Evolutionary conservation across 805 yeast species (phyloP).

Genomic region (Ogataea ganodermae): DNA sequence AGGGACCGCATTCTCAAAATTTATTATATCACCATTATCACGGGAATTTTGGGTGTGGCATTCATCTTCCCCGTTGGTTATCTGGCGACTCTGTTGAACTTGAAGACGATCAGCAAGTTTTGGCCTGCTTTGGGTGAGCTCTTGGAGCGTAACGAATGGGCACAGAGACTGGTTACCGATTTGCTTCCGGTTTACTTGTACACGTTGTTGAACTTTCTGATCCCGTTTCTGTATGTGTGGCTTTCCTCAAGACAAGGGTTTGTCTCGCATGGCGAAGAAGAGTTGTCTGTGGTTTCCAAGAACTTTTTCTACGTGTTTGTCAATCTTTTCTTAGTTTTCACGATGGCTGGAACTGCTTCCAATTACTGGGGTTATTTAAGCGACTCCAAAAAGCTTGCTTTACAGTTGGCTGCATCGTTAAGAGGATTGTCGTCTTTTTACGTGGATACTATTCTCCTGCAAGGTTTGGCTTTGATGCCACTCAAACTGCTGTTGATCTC

Average conservation of each 20-base stretch:
- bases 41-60: constrained; percentile 68
- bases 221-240: constrained; percentile 87
- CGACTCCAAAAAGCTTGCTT: constrained; percentile 88
- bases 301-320: constrained; percentile 94
- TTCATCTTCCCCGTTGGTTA: constrained; percentile 83
- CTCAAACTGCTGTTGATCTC: constrained; percentile 83
- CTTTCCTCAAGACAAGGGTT: constrained; percentile 83
- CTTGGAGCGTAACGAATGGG: constrained; percentile 65
- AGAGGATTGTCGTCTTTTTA: constrained; percentile 81
- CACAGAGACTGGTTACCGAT: constrained; percentile 80
- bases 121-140: constrained; percentile 82
- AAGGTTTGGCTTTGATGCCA: constrained; percentile 89
- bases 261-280: constrained; percentile 91
- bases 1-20: constrained; percentile 66
- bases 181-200: constrained; percentile 88
- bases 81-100: constrained; percentile 77
- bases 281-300: constrained; percentile 83
- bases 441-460: constrained; percentile 80
- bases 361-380: constrained; percentile 76
- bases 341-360: constrained; percentile 90
- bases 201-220: constrained; percentile 75
- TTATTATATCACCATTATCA: constrained; percentile 63
- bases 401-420: constrained; percentile 79
- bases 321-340: constrained; percentile 89
- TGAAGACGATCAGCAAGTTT: constrained; percentile 72